phyloP scores from a whole-genome alignment of 2,329 filamentous ascomycete species.

The Bipolaris victoriae region DNA sequence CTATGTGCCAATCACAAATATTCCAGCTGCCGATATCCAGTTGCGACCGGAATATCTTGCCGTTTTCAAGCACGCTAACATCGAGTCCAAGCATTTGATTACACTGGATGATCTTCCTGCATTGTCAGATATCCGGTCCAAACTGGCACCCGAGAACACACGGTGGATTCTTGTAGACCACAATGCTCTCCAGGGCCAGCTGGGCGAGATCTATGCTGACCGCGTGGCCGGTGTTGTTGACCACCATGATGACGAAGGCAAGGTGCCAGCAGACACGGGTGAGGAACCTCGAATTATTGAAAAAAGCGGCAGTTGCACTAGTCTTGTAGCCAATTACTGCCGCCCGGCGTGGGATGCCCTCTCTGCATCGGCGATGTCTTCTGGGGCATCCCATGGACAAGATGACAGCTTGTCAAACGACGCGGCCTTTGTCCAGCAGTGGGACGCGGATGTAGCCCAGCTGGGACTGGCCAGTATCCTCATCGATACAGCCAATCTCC shows the following conservation, averaged over 20 bases:
- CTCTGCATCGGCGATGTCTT: conserved; percentile 51
- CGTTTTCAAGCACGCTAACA: conserved; percentile 66
- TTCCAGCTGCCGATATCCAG: conserved; percentile 69
- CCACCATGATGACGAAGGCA: conserved; percentile 76
- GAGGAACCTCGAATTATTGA: conserved; percentile 66
- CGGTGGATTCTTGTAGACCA: conserved; percentile 81
- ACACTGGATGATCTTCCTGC: conserved; percentile 66
- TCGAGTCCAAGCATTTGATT: conserved; percentile 67
- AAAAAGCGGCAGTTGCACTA: conserved; percentile 74
- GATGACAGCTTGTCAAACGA: conserved; percentile 46
- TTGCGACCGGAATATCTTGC: conserved; percentile 76
- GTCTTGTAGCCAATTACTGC: conserved; percentile 69
- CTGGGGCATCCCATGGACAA: conserved; percentile 49
- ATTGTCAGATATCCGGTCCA: conserved; percentile 56
- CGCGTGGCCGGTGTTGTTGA: conserved; percentile 72
- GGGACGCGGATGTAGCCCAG: conserved; percentile 67
- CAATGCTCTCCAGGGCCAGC: conserved; percentile 70
- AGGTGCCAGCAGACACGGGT: conserved; percentile 55
- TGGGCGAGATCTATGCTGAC: conserved; percentile 60
- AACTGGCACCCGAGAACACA: conserved; percentile 62
- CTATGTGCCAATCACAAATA: conserved; percentile 76
- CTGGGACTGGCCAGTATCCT: conserved; percentile 74
- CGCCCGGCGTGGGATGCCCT: conserved; percentile 62
- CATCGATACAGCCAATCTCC: conserved; percentile 73
- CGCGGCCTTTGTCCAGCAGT: conserved; percentile 45